A percentile compares a stretch with the other conserved stretches of the same genome.
phyloP scores from a whole-genome alignment of 1,139 yeast genomes.

The Nakaseomyces uthaithaninus region DNA sequence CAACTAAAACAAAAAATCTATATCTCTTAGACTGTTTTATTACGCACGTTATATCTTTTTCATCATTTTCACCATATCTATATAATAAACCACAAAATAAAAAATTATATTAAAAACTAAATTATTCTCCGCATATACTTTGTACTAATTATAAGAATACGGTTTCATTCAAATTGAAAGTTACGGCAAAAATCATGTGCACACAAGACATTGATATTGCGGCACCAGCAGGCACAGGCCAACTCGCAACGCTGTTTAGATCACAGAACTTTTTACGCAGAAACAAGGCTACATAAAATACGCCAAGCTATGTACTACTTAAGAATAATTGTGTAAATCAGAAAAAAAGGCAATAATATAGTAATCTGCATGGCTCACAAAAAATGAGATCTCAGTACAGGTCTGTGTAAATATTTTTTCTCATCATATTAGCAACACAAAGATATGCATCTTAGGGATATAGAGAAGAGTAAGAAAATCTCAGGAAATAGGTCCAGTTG shows the following conservation, averaged over 20 bases:
- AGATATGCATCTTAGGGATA: background rate
- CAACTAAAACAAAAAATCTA: background rate
- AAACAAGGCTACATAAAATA: too few species aligned
- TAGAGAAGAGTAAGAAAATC: background rate
- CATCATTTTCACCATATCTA: slow-evolving; percentile 6
- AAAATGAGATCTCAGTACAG: slow-evolving; percentile 35
- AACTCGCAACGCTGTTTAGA: too few species aligned
- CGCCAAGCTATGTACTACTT: too few species aligned
- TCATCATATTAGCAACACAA: slow-evolving; percentile 32
- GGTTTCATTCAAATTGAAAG: slow-evolving; percentile 1
- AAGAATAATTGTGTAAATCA: background rate
- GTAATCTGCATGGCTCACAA: slow-evolving; percentile 30
- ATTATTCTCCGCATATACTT: slow-evolving; percentile 5
- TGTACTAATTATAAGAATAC: slow-evolving; percentile 3
- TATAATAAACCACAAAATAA: slow-evolving; percentile 6
- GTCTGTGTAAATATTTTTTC: slow-evolving; percentile 37
- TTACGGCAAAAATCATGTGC: too few species aligned
- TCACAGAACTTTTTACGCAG: too few species aligned
- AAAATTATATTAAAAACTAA: slow-evolving; percentile 6
- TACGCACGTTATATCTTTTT: slow-evolving; percentile 7
- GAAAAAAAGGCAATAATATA: slow-evolving; percentile 32
- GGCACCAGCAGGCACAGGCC: too few species aligned
- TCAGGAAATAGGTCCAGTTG: background rate
- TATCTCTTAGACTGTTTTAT: slow-evolving; percentile 6
- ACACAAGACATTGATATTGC: too few species aligned